Evolutionary conservation across 177 flowering plant species (phyloP).

Genomic region (Vitis hybrid): DNA sequence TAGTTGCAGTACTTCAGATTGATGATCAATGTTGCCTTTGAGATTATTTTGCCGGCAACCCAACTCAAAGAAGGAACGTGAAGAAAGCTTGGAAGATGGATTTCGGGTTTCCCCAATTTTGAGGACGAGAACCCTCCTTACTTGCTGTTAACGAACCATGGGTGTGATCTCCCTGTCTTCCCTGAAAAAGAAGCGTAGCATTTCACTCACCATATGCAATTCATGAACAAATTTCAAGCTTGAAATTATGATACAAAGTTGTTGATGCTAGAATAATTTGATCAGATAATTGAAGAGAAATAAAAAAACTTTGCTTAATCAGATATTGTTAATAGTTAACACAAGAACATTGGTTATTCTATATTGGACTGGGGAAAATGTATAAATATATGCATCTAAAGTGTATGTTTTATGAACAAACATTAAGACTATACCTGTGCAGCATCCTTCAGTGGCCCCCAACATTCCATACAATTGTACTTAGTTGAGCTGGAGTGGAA

Average conservation of each 20-base stretch:
- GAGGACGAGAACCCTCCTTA: slow-evolving; percentile 16
- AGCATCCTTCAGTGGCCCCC: slow-evolving; percentile 68
- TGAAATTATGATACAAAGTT: too few species aligned
- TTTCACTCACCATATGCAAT: background rate
- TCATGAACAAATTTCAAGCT: too few species aligned
- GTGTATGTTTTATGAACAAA: background rate
- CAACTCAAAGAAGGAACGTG: slow-evolving; percentile 56
- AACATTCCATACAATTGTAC: slow-evolving; percentile 57
- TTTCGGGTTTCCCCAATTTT: slow-evolving; percentile 45
- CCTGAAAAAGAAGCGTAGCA: slow-evolving; percentile 27
- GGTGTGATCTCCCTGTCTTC: slow-evolving; percentile 33
- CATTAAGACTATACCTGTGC: slow-evolving; percentile 34
- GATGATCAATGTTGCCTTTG: background rate
- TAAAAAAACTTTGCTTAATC: too few species aligned
- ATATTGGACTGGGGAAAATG: too few species aligned
- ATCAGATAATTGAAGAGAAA: too few species aligned
- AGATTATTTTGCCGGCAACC: background rate
- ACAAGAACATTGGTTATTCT: too few species aligned
- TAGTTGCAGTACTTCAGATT: background rate
- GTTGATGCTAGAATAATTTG: too few species aligned
- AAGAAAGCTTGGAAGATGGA: slow-evolving; percentile 68
- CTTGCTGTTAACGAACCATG: slow-evolving; percentile 31
- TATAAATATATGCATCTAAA: background rate
- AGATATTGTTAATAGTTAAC: too few species aligned
- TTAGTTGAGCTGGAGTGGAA: slow-evolving; percentile 68